These are phyloP conservation scores for Fonsecaea erecta DNA, from an alignment of 2,329 filamentous ascomycete species.

Conservation along the genomic window DNA sequence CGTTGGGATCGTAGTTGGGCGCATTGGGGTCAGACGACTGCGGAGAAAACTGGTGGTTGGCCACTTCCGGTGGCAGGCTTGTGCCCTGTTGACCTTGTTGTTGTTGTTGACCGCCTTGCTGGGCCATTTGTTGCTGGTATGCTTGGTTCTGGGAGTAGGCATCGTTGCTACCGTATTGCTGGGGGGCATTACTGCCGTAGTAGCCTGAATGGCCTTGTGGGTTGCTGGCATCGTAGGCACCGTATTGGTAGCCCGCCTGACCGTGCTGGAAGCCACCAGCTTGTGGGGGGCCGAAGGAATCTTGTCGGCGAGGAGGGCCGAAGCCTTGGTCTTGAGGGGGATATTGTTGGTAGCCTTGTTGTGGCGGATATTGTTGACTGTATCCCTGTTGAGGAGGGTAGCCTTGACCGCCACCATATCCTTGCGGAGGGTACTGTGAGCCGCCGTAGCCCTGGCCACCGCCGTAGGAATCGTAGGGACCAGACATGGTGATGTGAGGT, in stretches of 20 bases:
- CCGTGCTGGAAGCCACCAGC: conserved; percentile 57
- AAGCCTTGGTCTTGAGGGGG: conserved; percentile 46
- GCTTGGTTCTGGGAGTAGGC: conserved; percentile 32
- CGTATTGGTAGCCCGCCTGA: conserved; percentile 43
- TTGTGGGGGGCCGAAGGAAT: conserved; percentile 44
- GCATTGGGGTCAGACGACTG: conserved; percentile 49
- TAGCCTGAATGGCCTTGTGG: conserved; percentile 45
- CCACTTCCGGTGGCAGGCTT: conserved; percentile 22
- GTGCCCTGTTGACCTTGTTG: conserved; percentile 15
- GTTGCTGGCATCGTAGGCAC: conserved; percentile 43
- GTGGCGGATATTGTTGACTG: conserved; percentile 42
- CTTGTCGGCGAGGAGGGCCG: conserved; percentile 50
- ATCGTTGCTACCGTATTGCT: conserved; percentile 32
- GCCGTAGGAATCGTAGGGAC: conserved; percentile 54
- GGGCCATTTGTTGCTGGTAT: conserved; percentile 33
- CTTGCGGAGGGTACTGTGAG: conserved; percentile 38
- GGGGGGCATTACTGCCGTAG: conserved; percentile 39
- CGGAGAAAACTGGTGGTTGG: conserved; percentile 33
- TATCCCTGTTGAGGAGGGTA: conserved; percentile 41
- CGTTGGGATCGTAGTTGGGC: conserved; percentile 49
- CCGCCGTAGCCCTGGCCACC: conserved; percentile 34
- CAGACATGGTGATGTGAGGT: conserved; percentile 50
- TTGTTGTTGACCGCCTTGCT: conserved; percentile 18
- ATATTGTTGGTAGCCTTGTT: conserved; percentile 42
- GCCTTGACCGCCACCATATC: conserved; percentile 39